Conservation (phyloP, 805 yeast genomes). For the Maudiozyma bulderi region DNA sequence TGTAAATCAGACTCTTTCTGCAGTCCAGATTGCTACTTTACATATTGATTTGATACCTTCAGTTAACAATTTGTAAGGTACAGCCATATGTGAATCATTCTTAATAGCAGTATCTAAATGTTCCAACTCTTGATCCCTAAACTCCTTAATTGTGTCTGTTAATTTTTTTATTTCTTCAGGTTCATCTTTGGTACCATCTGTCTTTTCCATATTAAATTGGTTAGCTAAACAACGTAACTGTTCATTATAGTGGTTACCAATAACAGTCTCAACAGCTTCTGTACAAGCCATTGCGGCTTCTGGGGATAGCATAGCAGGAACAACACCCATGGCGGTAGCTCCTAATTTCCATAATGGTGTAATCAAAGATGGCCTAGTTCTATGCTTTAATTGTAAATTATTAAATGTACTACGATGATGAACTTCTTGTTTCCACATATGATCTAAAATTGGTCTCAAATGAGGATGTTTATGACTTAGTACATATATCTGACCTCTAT, state of each 20-base stretch:
- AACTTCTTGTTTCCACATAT: constrained; percentile 98
- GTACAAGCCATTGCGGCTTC: constrained; percentile 99
- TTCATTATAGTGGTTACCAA: constrained; percentile 90
- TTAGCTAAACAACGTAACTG: constrained; percentile 72
- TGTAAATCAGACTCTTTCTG: constrained; percentile 57
- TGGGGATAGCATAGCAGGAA: constrained; percentile 77
- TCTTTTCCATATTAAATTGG: constrained; percentile 43
- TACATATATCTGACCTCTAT: constrained; percentile 80
- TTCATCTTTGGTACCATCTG: constrained; percentile 20
- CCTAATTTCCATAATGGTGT: constrained; percentile 94
- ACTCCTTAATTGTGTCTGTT: constrained; percentile 55
- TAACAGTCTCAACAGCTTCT: constrained; percentile 96
- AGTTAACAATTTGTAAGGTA: constrained; percentile 81
- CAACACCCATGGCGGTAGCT: constrained; percentile 76
- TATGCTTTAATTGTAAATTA: constrained; percentile 55
- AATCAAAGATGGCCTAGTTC: constrained; percentile 84
- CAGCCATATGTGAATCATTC: constrained; percentile 85
- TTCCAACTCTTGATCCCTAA: constrained; percentile 91
- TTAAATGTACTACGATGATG: constrained; percentile 86
- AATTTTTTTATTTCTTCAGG: constrained; percentile 48
- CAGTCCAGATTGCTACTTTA: constrained; percentile 81
- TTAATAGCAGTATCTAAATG: constrained; percentile 90
- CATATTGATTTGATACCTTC: constrained; percentile 80
- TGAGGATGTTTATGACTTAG: constrained; percentile 62
- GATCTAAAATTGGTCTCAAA: constrained; percentile 69